Conservation (phyloP, 176 grass and related monocot genomes). For the Bolboschoenus planiculmis region DNA sequence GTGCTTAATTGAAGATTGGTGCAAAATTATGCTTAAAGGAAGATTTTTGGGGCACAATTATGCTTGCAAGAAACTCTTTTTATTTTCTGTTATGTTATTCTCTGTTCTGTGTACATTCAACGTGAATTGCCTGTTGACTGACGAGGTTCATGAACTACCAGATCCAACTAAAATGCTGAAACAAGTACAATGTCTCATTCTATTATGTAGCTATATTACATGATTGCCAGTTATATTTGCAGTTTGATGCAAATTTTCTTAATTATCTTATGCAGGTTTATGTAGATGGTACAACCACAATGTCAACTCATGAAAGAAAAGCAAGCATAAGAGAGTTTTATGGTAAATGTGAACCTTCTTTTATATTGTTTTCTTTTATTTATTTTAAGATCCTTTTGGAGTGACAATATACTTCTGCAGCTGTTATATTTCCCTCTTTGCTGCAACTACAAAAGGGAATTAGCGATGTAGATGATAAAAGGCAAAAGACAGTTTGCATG, state of each 20-base stretch:
- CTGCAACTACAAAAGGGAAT: conserved; percentile 79
- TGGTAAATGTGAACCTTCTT: conserved; percentile 31
- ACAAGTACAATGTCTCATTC: background rate
- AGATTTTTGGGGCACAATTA: background rate
- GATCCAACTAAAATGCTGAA: background rate
- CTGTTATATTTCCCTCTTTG: conserved; percentile 86
- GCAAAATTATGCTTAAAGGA: background rate
- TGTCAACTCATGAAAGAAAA: conserved; percentile 97
- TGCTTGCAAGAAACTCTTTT: background rate
- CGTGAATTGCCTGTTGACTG: background rate
- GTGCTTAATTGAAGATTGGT: background rate
- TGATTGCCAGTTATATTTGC: background rate
- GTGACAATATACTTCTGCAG: conserved; percentile 26
- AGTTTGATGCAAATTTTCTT: background rate
- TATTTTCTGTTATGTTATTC: background rate
- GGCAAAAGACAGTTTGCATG: conserved; percentile 48
- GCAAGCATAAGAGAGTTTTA: conserved; percentile 92
- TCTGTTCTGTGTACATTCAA: background rate
- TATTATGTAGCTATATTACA: background rate
- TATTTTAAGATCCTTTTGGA: background rate
- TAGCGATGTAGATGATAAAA: conserved; percentile 62
- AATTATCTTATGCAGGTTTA: conserved; percentile 48
- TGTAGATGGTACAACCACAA: conserved; percentile 80
- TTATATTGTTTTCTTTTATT: background rate
- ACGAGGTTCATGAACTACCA: background rate